Conservation (phyloP, 768 basidiomycete species). For the Boletus subparvulus region DNA sequence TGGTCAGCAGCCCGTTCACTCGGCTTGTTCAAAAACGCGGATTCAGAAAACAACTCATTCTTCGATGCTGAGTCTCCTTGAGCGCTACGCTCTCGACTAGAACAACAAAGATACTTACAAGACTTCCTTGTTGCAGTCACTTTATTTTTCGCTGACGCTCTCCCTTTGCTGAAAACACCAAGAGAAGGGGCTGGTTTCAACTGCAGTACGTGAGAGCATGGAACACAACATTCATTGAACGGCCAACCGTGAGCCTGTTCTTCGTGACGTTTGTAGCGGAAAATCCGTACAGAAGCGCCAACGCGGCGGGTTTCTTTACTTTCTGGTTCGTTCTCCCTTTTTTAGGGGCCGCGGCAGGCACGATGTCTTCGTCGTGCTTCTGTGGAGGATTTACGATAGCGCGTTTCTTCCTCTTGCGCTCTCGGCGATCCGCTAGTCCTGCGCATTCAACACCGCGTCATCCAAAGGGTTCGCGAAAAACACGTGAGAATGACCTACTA, state of each 20-base stretch:
- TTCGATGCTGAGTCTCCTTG: slow-evolving; percentile 11
- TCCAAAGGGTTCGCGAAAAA: not conserved
- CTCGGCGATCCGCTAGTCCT: slow-evolving; percentile 68
- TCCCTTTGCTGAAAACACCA: slow-evolving; percentile 40
- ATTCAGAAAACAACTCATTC: slow-evolving; percentile 45
- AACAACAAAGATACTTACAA: slow-evolving; percentile 11
- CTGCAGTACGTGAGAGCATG: slow-evolving; percentile 18
- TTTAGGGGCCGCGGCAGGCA: slow-evolving; percentile 1
- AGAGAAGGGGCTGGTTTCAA: slow-evolving; percentile 29
- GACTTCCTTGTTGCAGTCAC: slow-evolving; percentile 5
- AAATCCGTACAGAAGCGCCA: slow-evolving; percentile 40
- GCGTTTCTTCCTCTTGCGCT: slow-evolving; percentile 59
- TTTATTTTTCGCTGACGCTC: slow-evolving; percentile 32
- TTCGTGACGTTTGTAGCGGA: slow-evolving; percentile 38
- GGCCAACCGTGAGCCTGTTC: slow-evolving; percentile 36
- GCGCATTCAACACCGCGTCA: not conserved
- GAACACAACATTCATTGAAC: not conserved
- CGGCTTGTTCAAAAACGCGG: slow-evolving; percentile 41
- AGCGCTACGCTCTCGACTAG: not conserved
- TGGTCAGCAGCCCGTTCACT: slow-evolving; percentile 6
- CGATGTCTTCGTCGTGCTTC: slow-evolving; percentile 7
- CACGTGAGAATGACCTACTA: slow-evolving; percentile 30
- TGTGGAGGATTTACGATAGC: slow-evolving; percentile 43
- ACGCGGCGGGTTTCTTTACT: slow-evolving; percentile 25
- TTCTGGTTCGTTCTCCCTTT: slow-evolving; percentile 20